Base-by-base conservation (phyloP, 2,329 filamentous ascomycete species). In the Ophiostoma fasciatum region DNA sequence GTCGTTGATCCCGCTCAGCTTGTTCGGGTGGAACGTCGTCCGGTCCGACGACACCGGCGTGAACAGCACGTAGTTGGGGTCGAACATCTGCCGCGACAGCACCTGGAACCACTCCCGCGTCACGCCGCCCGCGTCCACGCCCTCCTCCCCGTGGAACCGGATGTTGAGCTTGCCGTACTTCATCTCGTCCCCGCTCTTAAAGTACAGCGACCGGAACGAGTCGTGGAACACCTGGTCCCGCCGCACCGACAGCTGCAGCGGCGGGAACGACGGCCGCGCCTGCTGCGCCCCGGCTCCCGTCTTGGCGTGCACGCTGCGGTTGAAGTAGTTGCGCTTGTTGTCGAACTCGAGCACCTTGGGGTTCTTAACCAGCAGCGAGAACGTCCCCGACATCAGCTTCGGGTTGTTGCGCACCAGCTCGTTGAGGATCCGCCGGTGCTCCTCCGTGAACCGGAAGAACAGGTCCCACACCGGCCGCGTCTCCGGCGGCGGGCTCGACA, bases 241-340 rank as follows among this genome's bases (percentile, higher is more conserved):
- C 40, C 92, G 82, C 40, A 98, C 82, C 40, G 78, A 79, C 31
- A 98, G 72, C 56, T 94, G 85, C 35, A 98, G 65, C 17, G 73
- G 57, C 29, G 84, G 80, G 49, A 65, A 72, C 7, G 78, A 68
- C 35, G 82, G 74, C 29, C 85, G 77, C 41, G 72, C 71, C 9
- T 28, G 34, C n/a, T 33, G 34, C 9, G 25, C 31, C n/a, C 31
- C 31, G 10, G 21, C 14, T 34, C 81, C 74, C 31, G 72, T 73
- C 41, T 68, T 63, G 28, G 63, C 60, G 56, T 98, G 90, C 10
- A 98, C 78, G 50, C 84, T 87, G 42, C 90, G 81, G 54, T 77
- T 94, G 66, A 98, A 98, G 68, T 92, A 98, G 60, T 93, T 96
- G 50, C 90, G 85, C 66, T 98, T 98, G 64, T 98, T 98, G 62